These are phyloP conservation scores for Mycena rebaudengoi DNA, from an alignment of 768 basidiomycete species.

Conservation along the genomic window DNA sequence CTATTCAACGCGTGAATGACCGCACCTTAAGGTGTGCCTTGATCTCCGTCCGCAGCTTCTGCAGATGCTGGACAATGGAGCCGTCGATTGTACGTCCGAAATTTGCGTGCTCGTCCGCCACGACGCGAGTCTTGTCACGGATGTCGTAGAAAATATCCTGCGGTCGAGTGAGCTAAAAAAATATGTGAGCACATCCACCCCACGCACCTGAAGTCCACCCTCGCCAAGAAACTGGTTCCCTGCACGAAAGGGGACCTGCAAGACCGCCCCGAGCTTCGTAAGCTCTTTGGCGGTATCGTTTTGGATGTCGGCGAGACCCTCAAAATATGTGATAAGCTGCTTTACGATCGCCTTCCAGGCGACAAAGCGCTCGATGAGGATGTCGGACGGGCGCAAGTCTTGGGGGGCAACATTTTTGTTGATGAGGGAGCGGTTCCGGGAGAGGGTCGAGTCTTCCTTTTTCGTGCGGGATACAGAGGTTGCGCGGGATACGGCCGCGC, in stretches of 20 bases:
- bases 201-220: constrained; percentile 80
- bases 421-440: constrained; percentile 87
- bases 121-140: constrained; percentile 89
- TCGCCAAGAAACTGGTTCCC: constrained; percentile 99
- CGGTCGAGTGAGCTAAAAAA: too few species aligned
- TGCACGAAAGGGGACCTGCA: constrained; percentile 95
- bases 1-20: too few species aligned
- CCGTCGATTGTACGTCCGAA: constrained; percentile 95
- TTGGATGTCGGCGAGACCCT: constrained; percentile 85
- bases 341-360: constrained; percentile 98
- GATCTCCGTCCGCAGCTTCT: constrained; percentile 91
- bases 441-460: constrained; percentile 73
- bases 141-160: too few species aligned
- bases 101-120: constrained; percentile 96
- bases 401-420: constrained; percentile 93
- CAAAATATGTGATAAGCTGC: constrained; percentile 93
- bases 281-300: constrained; percentile 94
- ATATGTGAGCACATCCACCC: neutral
- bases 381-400: constrained; percentile 91
- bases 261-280: constrained; percentile 92
- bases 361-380: constrained; percentile 94
- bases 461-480: constrained; percentile 74
- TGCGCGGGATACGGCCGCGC: constrained; percentile 66
- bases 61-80: constrained; percentile 95
- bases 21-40: constrained; percentile 98